Evolutionary conservation across 148 eudicot genomes (phyloP).

Genomic region (Chenopodium suecicum): DNA sequence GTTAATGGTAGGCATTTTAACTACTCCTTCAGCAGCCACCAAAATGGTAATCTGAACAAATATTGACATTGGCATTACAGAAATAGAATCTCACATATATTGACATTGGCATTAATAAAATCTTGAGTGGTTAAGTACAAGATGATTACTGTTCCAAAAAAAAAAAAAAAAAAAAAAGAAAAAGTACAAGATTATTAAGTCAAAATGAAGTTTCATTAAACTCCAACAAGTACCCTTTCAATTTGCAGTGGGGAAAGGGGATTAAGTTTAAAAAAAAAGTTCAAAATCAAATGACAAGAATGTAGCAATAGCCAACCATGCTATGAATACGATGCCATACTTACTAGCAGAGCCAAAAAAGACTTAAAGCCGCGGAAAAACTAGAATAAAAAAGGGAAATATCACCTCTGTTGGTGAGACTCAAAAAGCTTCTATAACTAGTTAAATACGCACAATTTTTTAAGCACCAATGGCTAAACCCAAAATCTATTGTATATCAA

Average conservation of each 20-base stretch:
- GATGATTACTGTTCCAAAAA: neutral
- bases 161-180: too few relatives aligned
- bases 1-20: slow-evolving; percentile 72
- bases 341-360: neutral
- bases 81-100: slow-evolving; percentile 42
- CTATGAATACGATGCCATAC: neutral
- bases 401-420: too few relatives aligned
- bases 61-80: neutral
- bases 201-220: neutral
- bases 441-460: too few relatives aligned
- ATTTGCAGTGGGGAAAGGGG: neutral
- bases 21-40: slow-evolving; percentile 90
- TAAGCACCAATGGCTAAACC: too few relatives aligned
- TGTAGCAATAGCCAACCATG: neutral
- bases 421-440: too few relatives aligned
- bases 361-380: neutral
- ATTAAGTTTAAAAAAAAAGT: neutral
- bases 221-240: neutral
- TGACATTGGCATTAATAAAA: neutral
- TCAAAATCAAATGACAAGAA: neutral
- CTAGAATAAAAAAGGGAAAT: neutral
- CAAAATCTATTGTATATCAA: too few relatives aligned
- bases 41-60: slow-evolving; percentile 66
- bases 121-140: neutral
- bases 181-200: neutral